phyloP scores from a whole-genome alignment of 176 grass and related monocot species.

The Sorghum bicolor region DNA sequence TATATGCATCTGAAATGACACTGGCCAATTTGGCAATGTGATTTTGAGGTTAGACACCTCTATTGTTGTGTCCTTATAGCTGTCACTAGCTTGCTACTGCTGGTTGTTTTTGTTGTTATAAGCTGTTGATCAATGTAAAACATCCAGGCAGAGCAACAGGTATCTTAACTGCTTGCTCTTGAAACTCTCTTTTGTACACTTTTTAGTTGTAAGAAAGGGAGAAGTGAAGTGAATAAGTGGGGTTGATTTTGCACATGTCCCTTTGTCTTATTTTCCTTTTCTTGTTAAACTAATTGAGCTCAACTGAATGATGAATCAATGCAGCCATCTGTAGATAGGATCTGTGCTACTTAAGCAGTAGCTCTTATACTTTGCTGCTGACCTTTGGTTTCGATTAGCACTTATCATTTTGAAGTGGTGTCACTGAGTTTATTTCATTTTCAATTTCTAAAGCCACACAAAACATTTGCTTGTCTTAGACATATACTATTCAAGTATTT shows the following conservation, averaged over 20 bases:
- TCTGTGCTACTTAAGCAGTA: neutral
- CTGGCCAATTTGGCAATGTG: neutral
- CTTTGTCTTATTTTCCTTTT: neutral
- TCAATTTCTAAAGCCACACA: neutral
- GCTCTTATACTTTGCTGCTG: neutral
- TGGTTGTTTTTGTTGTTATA: conserved; percentile 7
- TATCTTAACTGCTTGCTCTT: neutral
- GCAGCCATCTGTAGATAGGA: neutral
- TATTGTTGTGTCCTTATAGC: neutral
- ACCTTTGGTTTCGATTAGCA: neutral
- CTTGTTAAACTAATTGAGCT: neutral
- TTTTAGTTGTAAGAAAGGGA: neutral
- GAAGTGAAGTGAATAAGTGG: neutral
- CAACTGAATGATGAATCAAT: neutral
- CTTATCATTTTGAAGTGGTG: neutral
- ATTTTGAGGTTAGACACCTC: neutral
- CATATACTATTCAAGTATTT: neutral
- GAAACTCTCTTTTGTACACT: neutral
- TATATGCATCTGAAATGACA: conserved; percentile 9
- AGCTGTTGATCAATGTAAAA: conserved; percentile 6
- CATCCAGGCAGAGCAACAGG: neutral
- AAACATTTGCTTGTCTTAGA: neutral
- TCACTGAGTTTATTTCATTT: neutral
- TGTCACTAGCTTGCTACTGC: neutral
- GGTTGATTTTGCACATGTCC: neutral